Evolutionary conservation across 805 yeast species (phyloP).

Genomic region (Pichia gijzeniarum): DNA sequence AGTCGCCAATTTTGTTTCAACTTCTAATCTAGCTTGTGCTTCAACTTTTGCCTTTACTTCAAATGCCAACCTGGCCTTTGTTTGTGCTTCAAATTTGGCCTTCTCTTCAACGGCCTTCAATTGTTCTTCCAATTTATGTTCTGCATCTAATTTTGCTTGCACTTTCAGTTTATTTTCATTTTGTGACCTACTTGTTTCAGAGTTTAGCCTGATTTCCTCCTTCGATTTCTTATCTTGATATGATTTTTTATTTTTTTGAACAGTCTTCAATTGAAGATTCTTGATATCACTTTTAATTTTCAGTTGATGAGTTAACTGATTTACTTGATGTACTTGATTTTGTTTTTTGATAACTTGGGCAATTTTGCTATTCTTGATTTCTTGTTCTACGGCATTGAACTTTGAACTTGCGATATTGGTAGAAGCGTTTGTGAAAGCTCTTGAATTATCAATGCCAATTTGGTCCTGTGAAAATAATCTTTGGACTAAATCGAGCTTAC

Average conservation of each 20-base stretch:
- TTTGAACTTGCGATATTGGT: not conserved
- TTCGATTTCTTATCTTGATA: constrained; percentile 1
- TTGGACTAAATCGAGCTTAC: constrained; percentile 49
- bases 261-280: not conserved
- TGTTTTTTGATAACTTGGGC: constrained; percentile 2
- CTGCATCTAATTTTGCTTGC: not conserved
- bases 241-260: not conserved
- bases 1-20: not conserved
- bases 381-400: not conserved
- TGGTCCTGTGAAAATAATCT: constrained; percentile 21
- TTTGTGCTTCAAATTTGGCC: not conserved
- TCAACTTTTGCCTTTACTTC: not conserved
- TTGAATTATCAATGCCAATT: constrained; percentile 7
- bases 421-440: constrained; percentile 5
- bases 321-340: not conserved
- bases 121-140: not conserved
- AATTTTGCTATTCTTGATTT: constrained; percentile 1
- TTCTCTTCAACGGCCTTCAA: not conserved
- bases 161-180: not conserved
- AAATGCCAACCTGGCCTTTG: not conserved
- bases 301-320: not conserved
- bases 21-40: not conserved
- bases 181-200: not conserved
- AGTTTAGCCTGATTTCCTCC: constrained; percentile 6
- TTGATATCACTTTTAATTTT: not conserved